Conservation (phyloP, 805 yeast species). For the Myxozyma neglecta region DNA sequence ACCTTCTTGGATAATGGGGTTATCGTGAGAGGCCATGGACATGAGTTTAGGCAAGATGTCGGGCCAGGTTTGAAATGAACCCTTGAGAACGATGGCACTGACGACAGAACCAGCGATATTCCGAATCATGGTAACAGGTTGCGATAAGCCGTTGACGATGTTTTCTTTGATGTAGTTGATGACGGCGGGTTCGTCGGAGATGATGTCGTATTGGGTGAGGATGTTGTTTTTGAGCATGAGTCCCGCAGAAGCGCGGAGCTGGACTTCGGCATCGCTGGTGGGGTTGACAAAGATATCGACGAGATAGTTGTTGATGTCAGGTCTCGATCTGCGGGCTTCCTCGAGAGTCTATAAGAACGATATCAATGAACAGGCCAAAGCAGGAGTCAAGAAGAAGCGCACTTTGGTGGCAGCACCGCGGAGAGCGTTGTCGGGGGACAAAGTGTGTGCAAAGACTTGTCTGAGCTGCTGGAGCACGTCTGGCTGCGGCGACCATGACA, state of each 20-base stretch:
- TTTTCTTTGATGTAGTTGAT: conserved; percentile 49
- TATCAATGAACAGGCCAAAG: neutral
- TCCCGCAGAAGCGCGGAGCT: conserved; percentile 85
- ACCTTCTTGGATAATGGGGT: conserved; percentile 61
- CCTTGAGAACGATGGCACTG: conserved; percentile 70
- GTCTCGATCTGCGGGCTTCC: conserved; percentile 60
- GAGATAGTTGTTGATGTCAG: conserved; percentile 80
- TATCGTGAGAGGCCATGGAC: conserved; percentile 55
- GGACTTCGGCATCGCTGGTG: conserved; percentile 47
- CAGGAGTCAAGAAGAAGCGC: conserved; percentile 3
- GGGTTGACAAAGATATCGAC: conserved; percentile 65
- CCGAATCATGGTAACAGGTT: conserved; percentile 61
- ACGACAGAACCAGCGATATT: conserved; percentile 90
- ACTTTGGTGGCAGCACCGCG: conserved; percentile 66
- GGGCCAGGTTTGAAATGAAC: conserved; percentile 76
- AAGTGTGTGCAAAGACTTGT: conserved; percentile 66
- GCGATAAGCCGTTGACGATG: conserved; percentile 52
- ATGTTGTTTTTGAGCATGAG: conserved; percentile 75
- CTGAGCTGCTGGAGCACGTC: conserved; percentile 63
- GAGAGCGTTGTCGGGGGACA: conserved; percentile 56
- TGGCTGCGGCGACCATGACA: conserved; percentile 66
- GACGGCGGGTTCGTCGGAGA: conserved; percentile 40
- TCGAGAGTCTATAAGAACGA: conserved; percentile 51
- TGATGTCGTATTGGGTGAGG: conserved; percentile 41
- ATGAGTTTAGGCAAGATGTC: conserved; percentile 66